These are phyloP conservation scores for Bryum argenteum DNA, from an alignment of 225 moss, liverwort and hornwort species.

Conservation along the genomic window DNA sequence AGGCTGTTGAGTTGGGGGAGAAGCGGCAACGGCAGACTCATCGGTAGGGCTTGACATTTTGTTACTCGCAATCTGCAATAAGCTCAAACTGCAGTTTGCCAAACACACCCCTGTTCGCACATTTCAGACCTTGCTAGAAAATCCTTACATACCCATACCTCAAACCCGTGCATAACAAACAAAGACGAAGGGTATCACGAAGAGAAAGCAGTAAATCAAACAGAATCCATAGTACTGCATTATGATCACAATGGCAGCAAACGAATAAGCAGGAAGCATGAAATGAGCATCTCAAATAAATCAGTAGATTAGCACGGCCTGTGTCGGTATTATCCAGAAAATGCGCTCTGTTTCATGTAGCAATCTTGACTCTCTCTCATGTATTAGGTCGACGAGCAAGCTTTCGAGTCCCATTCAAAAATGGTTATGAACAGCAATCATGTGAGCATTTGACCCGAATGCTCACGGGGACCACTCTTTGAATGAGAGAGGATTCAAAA, in stretches of 20 bases:
- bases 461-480: too few species aligned
- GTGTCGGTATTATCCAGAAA: too few species aligned
- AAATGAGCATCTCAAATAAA: not conserved
- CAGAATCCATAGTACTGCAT: constrained; percentile 28
- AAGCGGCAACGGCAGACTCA: not conserved
- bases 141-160: constrained; percentile 2
- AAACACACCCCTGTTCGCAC: not conserved
- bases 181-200: constrained; percentile 23
- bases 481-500: not conserved
- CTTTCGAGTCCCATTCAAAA: too few species aligned
- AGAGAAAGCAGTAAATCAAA: constrained; percentile 19
- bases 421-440: too few species aligned
- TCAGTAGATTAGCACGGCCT: too few species aligned
- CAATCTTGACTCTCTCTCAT: not conserved
- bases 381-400: not conserved
- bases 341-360: not conserved
- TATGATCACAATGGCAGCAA: constrained; percentile 18
- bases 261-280: not conserved
- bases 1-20: too few species aligned
- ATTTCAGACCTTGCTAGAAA: not conserved
- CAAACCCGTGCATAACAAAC: constrained; percentile 23
- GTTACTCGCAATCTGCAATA: not conserved
- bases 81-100: not conserved
- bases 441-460: too few species aligned
- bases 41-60: constrained; percentile 32